Conservation (phyloP, 2,329 filamentous ascomycete species). For the Alternaria solani region DNA sequence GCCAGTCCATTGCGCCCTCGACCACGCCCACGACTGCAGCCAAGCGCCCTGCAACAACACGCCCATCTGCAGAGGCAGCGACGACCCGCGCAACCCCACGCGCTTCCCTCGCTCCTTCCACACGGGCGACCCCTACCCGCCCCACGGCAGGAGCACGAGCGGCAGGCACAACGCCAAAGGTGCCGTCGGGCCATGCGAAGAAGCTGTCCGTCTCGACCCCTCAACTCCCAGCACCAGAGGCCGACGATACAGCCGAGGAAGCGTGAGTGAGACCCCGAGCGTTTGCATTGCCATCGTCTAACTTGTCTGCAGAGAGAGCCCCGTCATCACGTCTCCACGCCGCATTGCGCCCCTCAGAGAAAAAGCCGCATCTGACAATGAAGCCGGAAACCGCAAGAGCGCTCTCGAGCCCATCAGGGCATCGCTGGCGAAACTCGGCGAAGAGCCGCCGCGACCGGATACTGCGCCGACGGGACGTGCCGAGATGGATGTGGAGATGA, state of each 20-base stretch:
- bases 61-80: constrained; percentile 34
- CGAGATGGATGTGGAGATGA: constrained; percentile 43
- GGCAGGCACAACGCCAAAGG: constrained; percentile 29
- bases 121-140: constrained; percentile 35
- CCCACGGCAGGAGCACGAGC: constrained; percentile 32
- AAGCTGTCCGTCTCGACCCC: constrained; percentile 38
- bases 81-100: constrained; percentile 38
- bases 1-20: constrained; percentile 27
- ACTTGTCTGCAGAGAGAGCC: constrained; percentile 25
- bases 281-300: not conserved
- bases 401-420: constrained; percentile 40
- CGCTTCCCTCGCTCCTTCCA: constrained; percentile 37
- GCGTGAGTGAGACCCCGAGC: not conserved
- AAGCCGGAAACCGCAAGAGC: constrained; percentile 40
- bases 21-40: constrained; percentile 27
- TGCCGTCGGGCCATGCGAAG: constrained; percentile 38
- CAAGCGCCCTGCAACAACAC: constrained; percentile 43
- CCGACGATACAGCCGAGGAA: constrained; percentile 16
- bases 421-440: constrained; percentile 41
- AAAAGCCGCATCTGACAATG: constrained; percentile 48
- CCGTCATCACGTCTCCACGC: constrained; percentile 33
- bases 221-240: constrained; percentile 16
- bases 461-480: constrained; percentile 44
- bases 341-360: constrained; percentile 40
- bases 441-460: constrained; percentile 39